Evolutionary conservation across 2,329 filamentous ascomycete genomes (phyloP), one percentile per base, ranked within the genome.

Genomic region (Xylariaceae sp.): DNA sequence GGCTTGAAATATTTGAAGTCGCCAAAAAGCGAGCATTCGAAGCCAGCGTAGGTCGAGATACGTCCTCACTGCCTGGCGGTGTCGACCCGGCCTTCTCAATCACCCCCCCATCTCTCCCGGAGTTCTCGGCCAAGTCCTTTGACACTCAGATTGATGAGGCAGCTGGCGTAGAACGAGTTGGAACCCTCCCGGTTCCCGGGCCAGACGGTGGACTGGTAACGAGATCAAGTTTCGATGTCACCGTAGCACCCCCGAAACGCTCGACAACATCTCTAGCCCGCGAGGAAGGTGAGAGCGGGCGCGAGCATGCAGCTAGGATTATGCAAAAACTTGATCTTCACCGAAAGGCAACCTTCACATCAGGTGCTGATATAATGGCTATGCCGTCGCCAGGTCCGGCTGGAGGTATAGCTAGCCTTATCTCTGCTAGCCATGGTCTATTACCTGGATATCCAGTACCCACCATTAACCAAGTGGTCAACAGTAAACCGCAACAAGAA

Each of bases 11-110:
- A 0, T 97, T 99, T 64, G 93, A 99, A 63, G 84, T 92, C 13
- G 92, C 93, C 47, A 99, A 99, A 75, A 91, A 92, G 63, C 91
- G 88, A 68, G 93, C 93, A 0, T 83, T 99, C 41, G 91, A 97
- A 68, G 87, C 81, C 13, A 87, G 78, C 65, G 81, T 85, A 60
- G 79, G 77, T 26, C 75, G 79, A 44, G 78, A 78, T 42, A 77
- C 70, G 50, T 74, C 71, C 18, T 70, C 75, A 2, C 67, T 81
- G 4, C 73, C 77, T 4, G 79, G 80, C 20, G 76, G 77, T 20
- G 67, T 80, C 40, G 87, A 88, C 64, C 85, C 92, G 47, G 94
- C 94, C 10, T 99, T 97, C 73, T 89, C 92, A 6, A 95, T 99
- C 61, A 94, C 89, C 3, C 89, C 92, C 7, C 91, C 94, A 11